These are phyloP conservation scores for Glebionis coronaria DNA, from an alignment of 129 eudicot genomes.

Conservation along the genomic window DNA sequence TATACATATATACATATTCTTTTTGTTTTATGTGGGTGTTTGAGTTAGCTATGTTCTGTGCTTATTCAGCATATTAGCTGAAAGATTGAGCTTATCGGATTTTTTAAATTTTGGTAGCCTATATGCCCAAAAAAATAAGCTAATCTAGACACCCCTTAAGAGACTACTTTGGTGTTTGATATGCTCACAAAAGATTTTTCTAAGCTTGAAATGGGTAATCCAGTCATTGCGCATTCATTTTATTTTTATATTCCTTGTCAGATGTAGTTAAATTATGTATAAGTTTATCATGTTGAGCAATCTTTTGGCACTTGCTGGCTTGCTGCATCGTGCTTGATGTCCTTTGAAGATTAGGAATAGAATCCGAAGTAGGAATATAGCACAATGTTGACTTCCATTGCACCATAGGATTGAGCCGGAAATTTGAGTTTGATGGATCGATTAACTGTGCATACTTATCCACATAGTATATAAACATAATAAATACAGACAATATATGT, in stretches of 20 bases:
- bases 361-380: background rate
- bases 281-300: background rate
- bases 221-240: constrained; percentile 1
- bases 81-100: too few species aligned
- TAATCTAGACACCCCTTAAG: background rate
- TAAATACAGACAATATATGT: too few species aligned
- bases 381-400: background rate
- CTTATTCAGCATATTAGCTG: too few species aligned
- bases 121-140: too few species aligned
- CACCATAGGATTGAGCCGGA: background rate
- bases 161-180: constrained; percentile 5
- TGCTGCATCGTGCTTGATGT: background rate
- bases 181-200: background rate
- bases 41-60: too few species aligned
- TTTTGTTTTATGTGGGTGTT: too few species aligned
- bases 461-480: too few species aligned
- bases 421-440: too few species aligned
- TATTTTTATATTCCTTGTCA: background rate
- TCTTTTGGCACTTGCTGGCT: constrained; percentile 3
- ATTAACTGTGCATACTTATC: too few species aligned
- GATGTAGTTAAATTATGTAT: background rate
- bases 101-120: too few species aligned
- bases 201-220: constrained; percentile 5
- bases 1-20: too few species aligned
- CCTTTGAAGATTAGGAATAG: background rate